These are phyloP conservation scores for Notholithocarpus densiflorus DNA, from an alignment of 306 rosid genomes.

Conservation along the genomic window DNA sequence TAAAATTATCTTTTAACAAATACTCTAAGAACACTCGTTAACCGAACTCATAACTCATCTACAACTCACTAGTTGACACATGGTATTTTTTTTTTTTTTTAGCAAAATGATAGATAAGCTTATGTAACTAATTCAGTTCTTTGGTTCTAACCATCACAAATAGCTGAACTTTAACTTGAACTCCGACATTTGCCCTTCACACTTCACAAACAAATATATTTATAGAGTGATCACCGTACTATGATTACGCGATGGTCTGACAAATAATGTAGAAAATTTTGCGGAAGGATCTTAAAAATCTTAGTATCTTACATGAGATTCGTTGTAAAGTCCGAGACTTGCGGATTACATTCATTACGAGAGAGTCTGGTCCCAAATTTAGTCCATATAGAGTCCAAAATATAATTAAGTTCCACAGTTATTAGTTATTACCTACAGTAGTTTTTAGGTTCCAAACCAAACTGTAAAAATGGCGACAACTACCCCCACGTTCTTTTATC, in stretches of 20 bases:
- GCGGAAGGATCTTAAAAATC: background rate
- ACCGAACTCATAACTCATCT: no score
- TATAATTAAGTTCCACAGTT: background rate
- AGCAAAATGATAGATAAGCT: no score
- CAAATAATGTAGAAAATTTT: no score
- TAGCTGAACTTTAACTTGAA: no score
- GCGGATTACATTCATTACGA: background rate
- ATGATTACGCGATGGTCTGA: accelerated
- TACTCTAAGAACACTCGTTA: accelerated
- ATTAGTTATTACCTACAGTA: conserved; percentile 2
- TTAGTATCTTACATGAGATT: background rate
- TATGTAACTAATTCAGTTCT: no score
- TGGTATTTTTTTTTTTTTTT: no score
- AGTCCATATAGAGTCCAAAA: background rate
- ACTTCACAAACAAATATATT: accelerated
- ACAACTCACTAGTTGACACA: no score
- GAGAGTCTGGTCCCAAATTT: background rate
- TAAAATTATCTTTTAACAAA: no score
- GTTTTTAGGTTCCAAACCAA: conserved; percentile 34
- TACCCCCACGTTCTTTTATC: conserved; percentile 54
- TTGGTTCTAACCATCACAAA: no score
- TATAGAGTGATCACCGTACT: accelerated
- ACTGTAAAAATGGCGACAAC: conserved; percentile 52
- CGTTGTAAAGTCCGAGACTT: background rate
- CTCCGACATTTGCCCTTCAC: accelerated